Evolutionary conservation across 2,329 filamentous ascomycete species (phyloP), one percentile per base, ranked within the genome.

Genomic region (Aaosphaeria pasadenensis): DNA sequence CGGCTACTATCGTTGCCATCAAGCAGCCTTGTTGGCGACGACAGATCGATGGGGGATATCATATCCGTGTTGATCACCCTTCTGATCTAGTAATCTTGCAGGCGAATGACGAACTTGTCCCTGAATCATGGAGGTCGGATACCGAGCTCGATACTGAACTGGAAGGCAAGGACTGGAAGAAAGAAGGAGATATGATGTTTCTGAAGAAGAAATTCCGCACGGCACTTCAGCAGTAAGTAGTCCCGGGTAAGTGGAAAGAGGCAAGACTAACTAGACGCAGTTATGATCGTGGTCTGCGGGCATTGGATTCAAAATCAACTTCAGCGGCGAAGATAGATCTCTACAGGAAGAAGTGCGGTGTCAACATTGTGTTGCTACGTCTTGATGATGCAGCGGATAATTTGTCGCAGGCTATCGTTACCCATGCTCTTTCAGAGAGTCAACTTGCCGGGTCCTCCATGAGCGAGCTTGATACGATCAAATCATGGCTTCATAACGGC

Each of bases 111-210:
- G 38, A 44, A 4, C 5, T 48, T 9, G 30, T 60, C 3, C 55
- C 52, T 13, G 40, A 52, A 11, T 13, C 29, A 3, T 57, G 55
- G 53, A 52, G 44, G 36, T 43, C 6, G 13, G 31, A 33, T 6
- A 36, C 44, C 40, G 39, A 47, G 9, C 5, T 42, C 4, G 43
- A 42, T 41, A 7, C 4, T 7, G 31, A 7, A 0, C 49, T 41
- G 17, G 48, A 51, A 42, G 45, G 49, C 7, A 31, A 11, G 4
- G 39, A 53, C 11, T 63, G 51, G 53, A 63, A 58, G 48, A 58
- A 57, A 43, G 58, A 63, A 24, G 59, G 59, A 2, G 59, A 63
- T 41, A 52, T 51, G 51, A 55, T 57, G 48, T 63, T 61, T 36
- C 29, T 63, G 45, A 58, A 61, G 35, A 63, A 59, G 48, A 46